Evolutionary conservation across 768 basidiomycete genomes (phyloP), one percentile per base, ranked within the genome.

Genomic region (Tulasnella calospora): DNA sequence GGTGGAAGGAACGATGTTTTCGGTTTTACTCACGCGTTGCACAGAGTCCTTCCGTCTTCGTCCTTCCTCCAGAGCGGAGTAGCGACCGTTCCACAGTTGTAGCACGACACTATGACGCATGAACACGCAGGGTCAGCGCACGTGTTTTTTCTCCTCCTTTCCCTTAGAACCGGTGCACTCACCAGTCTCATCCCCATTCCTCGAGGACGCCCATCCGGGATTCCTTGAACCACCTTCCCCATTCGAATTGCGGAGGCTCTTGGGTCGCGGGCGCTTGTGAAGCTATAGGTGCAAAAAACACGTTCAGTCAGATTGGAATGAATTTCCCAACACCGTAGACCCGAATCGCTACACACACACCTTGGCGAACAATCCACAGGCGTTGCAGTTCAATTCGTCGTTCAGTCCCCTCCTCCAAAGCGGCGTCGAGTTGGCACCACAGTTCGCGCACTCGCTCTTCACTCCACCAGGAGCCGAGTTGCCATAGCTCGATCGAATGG

Each of bases 41-140:
- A 95, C 55, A 95, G 92, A 0, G 94, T 95, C 86, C 93, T 93
- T 76, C 94, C 94, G 84, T 94, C 94, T 81, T 94, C 93, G 81
- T 95, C 94, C 84, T 95, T 95, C 80, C 94, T 89, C 94, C 94
- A 95, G 55, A 95, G 88, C 17, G 94, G 94, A 7, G 94, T 94
- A 19, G 93, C 92, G 3, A 92, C 94, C 33, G 94, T 95, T 82
- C 94, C 92, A 86, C 94, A 95, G 82, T 94, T 95, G 85, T 91
- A 94, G 86, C 94, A 95, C 86, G 94, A 93, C 3, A 93, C 94
- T 88, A 87, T 80, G 79, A 46, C 51, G 72, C 69, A 79, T 44
- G 44, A 47, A 57, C 74, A 47, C 9, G 46, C 30, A 44, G 46
- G 41, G 72, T 33, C 46, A 35, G 78, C 5, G 57, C 55, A 73